These are phyloP conservation scores for Larix kaempferi DNA, from an alignment of 75 land plant genomes.

Conservation along the genomic window DNA sequence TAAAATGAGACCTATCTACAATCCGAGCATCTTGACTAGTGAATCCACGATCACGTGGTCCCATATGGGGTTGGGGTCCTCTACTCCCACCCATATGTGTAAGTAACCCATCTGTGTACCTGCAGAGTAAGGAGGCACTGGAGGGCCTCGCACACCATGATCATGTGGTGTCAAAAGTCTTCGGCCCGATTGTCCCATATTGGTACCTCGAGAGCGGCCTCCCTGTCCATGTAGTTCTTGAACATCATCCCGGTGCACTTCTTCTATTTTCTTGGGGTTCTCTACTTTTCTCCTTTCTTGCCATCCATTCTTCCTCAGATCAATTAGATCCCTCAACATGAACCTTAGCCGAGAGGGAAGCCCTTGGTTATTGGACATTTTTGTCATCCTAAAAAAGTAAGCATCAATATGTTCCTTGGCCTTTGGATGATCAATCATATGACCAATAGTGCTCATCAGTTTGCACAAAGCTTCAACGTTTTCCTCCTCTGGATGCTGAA, in stretches of 20 bases:
- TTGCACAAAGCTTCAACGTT: conserved; percentile 96
- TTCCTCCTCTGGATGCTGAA: conserved; percentile 79
- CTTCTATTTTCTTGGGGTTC: conserved; percentile 95
- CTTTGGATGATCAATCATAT: conserved; percentile 81
- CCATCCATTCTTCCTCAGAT: conserved; percentile 89
- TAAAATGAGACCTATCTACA: conserved; percentile 55
- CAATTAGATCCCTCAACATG: conserved; percentile 86
- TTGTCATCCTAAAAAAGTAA: conserved; percentile 67
- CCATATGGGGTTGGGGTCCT: conserved; percentile 27
- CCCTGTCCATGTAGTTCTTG: conserved; percentile 58
- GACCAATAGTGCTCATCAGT: conserved; percentile 95
- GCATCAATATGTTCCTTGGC: conserved; percentile 86
- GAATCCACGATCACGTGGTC: conserved; percentile 25
- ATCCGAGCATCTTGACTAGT: conserved; percentile 69
- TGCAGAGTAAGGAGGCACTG: conserved; percentile 39
- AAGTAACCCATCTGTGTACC: conserved; percentile 24
- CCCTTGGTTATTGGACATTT: conserved; percentile 59
- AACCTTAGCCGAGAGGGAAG: conserved; percentile 84
- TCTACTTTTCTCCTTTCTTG: conserved; percentile 94
- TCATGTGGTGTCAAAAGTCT: conserved; percentile 50
- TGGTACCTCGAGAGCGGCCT: conserved; percentile 62
- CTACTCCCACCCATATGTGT: conserved; percentile 35
- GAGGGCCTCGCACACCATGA: conserved; percentile 64
- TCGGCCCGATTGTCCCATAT: conserved; percentile 46
- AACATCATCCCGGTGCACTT: conserved; percentile 92